Evolutionary conservation across 345 rosid species (phyloP).

Genomic region (Salix viminalis): DNA sequence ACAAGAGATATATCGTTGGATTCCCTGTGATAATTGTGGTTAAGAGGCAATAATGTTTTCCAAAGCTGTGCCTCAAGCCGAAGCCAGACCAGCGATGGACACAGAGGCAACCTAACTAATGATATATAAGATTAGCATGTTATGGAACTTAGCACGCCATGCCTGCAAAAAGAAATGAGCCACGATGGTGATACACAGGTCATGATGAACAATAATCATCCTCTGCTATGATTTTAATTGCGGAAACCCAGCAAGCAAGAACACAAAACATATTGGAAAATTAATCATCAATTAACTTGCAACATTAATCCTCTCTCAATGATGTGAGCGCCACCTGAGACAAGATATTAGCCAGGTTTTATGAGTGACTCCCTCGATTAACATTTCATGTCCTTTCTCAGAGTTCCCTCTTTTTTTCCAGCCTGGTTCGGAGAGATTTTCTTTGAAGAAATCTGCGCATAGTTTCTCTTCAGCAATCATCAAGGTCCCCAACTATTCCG

Average conservation of each 20-base stretch:
- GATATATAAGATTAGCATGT: background rate
- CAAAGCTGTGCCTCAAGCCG: background rate
- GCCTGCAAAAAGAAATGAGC: slow-evolving; percentile 12
- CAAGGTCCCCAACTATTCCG: background rate
- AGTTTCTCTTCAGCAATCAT: slow-evolving; percentile 5
- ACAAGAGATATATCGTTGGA: slow-evolving; percentile 4
- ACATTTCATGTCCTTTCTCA: background rate
- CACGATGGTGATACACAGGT: slow-evolving; percentile 1
- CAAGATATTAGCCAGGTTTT: background rate
- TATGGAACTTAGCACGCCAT: slow-evolving; percentile 21
- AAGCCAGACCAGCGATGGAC: background rate
- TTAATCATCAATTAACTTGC: slow-evolving; percentile 8
- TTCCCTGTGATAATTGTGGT: slow-evolving; percentile 3
- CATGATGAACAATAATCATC: slow-evolving; percentile 26
- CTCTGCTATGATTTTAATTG: slow-evolving; percentile 3
- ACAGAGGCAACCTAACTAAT: slow-evolving; percentile 10
- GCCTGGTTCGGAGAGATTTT: background rate
- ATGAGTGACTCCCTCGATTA: background rate
- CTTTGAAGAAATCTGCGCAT: background rate
- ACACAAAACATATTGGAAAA: background rate
- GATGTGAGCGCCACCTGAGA: slow-evolving; percentile 8
- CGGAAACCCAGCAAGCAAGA: background rate
- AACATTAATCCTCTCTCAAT: background rate
- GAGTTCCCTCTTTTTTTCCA: background rate
- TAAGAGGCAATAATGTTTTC: background rate